Base-by-base conservation (phyloP, 2,329 filamentous ascomycete genomes). In the Ramichloridium luteum region DNA sequence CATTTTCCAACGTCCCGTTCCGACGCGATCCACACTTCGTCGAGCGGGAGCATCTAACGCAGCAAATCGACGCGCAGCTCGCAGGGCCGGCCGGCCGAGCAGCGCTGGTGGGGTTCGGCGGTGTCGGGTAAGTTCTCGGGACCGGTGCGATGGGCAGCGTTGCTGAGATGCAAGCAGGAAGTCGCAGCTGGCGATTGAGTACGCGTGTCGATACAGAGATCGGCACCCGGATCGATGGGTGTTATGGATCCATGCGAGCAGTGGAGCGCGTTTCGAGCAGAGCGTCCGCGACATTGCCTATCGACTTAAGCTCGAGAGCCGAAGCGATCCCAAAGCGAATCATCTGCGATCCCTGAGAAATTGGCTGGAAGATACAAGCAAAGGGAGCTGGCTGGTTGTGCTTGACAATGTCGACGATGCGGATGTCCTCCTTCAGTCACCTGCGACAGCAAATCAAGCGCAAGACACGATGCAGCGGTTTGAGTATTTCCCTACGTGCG, bases 121-220 rank as follows among this genome's bases (percentile, higher is more conserved):
- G 20, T 23, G n/a, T 23, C n/a, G 20, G 20, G 20, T 23, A n/a
- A 23, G n/a, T n/a, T n/a, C n/a, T n/a, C n/a, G n/a, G n/a, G 20
- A 23, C 8, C 20, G n/a, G n/a, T 23, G 8, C n/a, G 8, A 23
- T n/a, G n/a, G 20, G 8, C 20, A 8, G 8, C n/a, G 8, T 8
- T 8, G 20, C 8, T 23, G 20, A 23, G 8, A 23, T 23, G 20
- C 20, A 23, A 23, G n/a, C 11, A 50, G 49, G 6, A 51, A 50
- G 26, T 44, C 47, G 3, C 45, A 50, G 27, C 36, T 50, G 6
- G 48, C 44, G 4, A 41, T 49, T 22, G 44, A 49, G 16, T 43
- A 46, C 16, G 25, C 28, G 3, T 31, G 41, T 16, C 35, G 25
- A 4, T n/a, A 40, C 3, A 30, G 30, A 13, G 13, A 37, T 4